Conservation (phyloP, 495 filamentous ascomycete genomes). For the Podospora fimiseda region DNA sequence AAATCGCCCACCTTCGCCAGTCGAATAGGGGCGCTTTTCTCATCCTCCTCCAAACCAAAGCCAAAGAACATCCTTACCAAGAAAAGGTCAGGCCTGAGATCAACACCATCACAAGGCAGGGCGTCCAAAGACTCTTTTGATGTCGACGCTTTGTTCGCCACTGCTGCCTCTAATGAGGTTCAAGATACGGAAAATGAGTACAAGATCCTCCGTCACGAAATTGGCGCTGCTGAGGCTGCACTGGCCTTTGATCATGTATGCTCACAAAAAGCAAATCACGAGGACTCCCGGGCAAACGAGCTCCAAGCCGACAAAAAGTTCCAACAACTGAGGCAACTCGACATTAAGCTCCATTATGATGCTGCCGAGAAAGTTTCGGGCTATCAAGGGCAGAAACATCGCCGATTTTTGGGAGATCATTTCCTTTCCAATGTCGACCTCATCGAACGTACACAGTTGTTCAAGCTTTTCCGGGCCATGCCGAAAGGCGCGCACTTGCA, state of each 20-base stretch:
- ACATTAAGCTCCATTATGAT: slow-evolving; percentile 24
- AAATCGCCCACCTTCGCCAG: background rate
- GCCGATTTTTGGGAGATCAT: slow-evolving; percentile 36
- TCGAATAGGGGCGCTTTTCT: background rate
- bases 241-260: slow-evolving; percentile 22
- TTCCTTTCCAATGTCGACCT: slow-evolving; percentile 42
- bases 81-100: background rate
- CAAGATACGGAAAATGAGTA: slow-evolving; percentile 3
- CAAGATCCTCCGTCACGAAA: slow-evolving; percentile 8
- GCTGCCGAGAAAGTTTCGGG: slow-evolving; percentile 15
- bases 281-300: slow-evolving; percentile 17
- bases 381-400: slow-evolving; percentile 26
- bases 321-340: slow-evolving; percentile 25
- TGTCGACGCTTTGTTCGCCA: background rate
- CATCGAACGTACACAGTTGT: slow-evolving; percentile 40
- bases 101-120: background rate
- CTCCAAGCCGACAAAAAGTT: slow-evolving; percentile 34
- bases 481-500: slow-evolving; percentile 53
- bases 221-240: slow-evolving; percentile 10
- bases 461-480: slow-evolving; percentile 36
- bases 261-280: slow-evolving; percentile 7
- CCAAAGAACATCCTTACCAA: background rate
- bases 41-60: background rate
- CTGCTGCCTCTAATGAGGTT: background rate
- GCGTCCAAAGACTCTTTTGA: background rate